Base-by-base conservation (phyloP, 116 monocot genomes). In the Posidonia oceanica region DNA sequence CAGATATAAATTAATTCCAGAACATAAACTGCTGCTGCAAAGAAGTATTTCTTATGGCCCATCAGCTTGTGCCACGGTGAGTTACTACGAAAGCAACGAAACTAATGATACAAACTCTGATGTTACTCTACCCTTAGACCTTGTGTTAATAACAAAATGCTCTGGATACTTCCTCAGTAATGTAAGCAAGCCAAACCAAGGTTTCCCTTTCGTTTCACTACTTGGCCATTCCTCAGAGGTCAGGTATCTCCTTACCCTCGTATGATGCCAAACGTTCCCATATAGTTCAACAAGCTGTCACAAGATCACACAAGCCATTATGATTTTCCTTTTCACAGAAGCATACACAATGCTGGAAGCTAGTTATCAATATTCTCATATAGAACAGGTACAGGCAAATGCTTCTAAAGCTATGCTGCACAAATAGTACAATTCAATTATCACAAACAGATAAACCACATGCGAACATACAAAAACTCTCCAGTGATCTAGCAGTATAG, bases 71-170 rank as follows among this genome's bases (percentile, higher is more conserved):
- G 22, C 14, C 23, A 22, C 21, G 14, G 7, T 23, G 60, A n/a
- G 65, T 18, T 72, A 20, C 51, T 63, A 73, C 16, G 63, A 54
- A 38, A 73, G 73, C 68, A 97, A 72, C 10, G 97, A 92, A 40
- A 97, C 97, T 44, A 97, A 70, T 4, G 89, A 97, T 14, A 97
- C 97, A 64, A 97, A 97, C 71, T 97, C 97, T 3, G 76, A 74
- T 3, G 87, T 87, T 14, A 80, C 69, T 75, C 80, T 83, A 58
- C 97, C 93, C 63, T 85, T 89, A 0, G 87, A 92, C 69, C 92
- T 87, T 17, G 83, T 97, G 79, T 97, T 92, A 60, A 97, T 92
- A 37, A 89, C 91, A 77, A 96, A 96, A 72, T 91, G 96, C 79
- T 96, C 91, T 3, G 96, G 96, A 44, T 97, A 97, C 70, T 97